Conservation (phyloP, 2,329 filamentous ascomycete species). For the Zasmidium angulare region DNA sequence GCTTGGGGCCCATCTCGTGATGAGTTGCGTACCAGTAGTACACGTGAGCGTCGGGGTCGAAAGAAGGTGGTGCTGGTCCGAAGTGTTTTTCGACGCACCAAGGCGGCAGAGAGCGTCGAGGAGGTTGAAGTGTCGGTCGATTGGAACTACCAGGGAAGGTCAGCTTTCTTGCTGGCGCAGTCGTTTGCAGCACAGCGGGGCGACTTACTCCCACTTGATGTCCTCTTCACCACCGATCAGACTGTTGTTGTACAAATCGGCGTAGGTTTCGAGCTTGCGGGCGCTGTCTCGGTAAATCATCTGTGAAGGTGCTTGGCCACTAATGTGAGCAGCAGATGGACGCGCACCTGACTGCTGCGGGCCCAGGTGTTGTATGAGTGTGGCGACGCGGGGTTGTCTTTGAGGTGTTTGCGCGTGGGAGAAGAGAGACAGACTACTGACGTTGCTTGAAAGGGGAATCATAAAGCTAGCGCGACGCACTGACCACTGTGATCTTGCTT, state of each 20-base stretch:
- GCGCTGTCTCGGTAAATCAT: neutral
- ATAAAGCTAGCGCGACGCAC: neutral
- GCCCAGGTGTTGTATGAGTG: neutral
- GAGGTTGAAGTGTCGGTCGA: neutral
- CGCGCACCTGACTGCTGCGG: neutral
- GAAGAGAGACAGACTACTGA: neutral
- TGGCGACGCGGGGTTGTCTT: neutral
- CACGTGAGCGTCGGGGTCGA: neutral
- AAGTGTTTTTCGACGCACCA: neutral
- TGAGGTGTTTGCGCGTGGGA: neutral
- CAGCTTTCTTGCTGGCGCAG: neutral
- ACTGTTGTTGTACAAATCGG: neutral
- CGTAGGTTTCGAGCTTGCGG: neutral
- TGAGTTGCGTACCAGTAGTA: neutral
- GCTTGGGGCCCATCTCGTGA: neutral
- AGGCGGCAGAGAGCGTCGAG: neutral
- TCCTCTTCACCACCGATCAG: neutral
- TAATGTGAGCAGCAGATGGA: neutral
- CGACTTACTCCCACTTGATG: neutral
- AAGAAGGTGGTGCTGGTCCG: neutral
- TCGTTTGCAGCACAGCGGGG: neutral
- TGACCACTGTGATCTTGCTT: neutral
- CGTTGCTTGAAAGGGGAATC: neutral
- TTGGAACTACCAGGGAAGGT: neutral
- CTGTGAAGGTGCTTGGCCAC: neutral